Evolutionary conservation across 805 yeast genomes (phyloP), one percentile per base, ranked within the genome.

Genomic region (Starmerella davenportii): DNA sequence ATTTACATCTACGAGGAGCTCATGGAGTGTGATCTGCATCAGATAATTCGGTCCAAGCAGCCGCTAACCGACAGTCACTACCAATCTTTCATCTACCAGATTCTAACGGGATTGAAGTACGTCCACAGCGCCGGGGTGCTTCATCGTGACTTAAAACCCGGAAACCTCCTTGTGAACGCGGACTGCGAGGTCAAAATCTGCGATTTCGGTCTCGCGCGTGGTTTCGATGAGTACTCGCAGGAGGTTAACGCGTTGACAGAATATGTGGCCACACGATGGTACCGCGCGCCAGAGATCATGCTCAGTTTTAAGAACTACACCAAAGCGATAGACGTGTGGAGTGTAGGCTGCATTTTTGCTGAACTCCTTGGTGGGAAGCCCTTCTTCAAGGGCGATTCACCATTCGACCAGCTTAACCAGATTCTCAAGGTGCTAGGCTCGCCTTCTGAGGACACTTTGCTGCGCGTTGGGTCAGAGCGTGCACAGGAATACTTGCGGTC

Each of bases 11-110:
- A 90, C 53, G 98, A 90, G 58, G 98, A 87, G 59, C 64, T 90
- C 49, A 90, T 90, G 98, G 98, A 90, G 58, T 90, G 98, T 62
- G 98, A 90, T 58, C 78, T 90, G 81, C 96, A 90, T 58, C 96
- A 87, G 59, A 90, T 90, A 52, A 87, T 90, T 44, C 69, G 93
- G 50, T 80, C 93, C 9, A 87, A 85, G 17, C 96, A 87, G 59
- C 70, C 70, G 40, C 64, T 87, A 38, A 72, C 80, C 17, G 96
- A 87, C 57, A 93, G 84, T 57, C 96, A 87, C 57, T 76, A 85
- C 50, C 96, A 87, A 57, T 84, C 84, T 58, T 87, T 87, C 55
- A 70, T 80, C 17, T 87, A 87, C 59, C 96, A 87, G 59, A 81
- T 92, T 0, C 62, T 87, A 43, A 65, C 95, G 37, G 96, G 93